Conservation (phyloP, 352 stramenopile genomes). For the Phytophthora foliorum region DNA sequence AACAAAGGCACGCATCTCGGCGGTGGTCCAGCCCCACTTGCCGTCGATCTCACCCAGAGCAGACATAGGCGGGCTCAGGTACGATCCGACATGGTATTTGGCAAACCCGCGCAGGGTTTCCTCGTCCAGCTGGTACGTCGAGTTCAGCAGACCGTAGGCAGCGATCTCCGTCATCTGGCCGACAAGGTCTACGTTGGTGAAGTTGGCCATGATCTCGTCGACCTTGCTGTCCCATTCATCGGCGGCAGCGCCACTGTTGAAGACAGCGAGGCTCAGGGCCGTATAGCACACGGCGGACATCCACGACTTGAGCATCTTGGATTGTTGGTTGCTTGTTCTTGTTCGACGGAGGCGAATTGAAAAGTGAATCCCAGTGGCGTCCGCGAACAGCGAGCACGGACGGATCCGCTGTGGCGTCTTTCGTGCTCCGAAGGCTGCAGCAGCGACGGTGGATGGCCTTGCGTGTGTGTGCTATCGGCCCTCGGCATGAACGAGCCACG, state of each 20-base stretch:
- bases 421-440: neutral
- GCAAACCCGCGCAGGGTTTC: slow-evolving; percentile 65
- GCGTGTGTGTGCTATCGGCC: neutral
- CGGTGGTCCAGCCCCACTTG: slow-evolving; percentile 49
- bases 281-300: slow-evolving; percentile 25
- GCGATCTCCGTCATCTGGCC: slow-evolving; percentile 93
- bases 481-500: neutral
- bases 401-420: neutral
- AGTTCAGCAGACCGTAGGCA: slow-evolving; percentile 68
- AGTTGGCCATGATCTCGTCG: slow-evolving; percentile 38
- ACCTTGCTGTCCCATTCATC: slow-evolving; percentile 35
- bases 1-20: slow-evolving; percentile 73
- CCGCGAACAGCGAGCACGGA: neutral
- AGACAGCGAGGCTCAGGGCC: slow-evolving; percentile 20
- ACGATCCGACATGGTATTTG: slow-evolving; percentile 83
- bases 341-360: slow-evolving; percentile 31
- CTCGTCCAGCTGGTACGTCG: slow-evolving; percentile 64
- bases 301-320: slow-evolving; percentile 40
- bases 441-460: neutral
- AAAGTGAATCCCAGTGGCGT: slow-evolving; percentile 23
- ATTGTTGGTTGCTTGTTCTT: slow-evolving; percentile 14
- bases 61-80: slow-evolving; percentile 70
- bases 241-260: slow-evolving; percentile 16
- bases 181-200: slow-evolving; percentile 49
- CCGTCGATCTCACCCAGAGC: slow-evolving; percentile 15